Evolutionary conservation across 805 yeast species (phyloP), one percentile per base, ranked within the genome.

Genomic region (Barnettozyma sp.): DNA sequence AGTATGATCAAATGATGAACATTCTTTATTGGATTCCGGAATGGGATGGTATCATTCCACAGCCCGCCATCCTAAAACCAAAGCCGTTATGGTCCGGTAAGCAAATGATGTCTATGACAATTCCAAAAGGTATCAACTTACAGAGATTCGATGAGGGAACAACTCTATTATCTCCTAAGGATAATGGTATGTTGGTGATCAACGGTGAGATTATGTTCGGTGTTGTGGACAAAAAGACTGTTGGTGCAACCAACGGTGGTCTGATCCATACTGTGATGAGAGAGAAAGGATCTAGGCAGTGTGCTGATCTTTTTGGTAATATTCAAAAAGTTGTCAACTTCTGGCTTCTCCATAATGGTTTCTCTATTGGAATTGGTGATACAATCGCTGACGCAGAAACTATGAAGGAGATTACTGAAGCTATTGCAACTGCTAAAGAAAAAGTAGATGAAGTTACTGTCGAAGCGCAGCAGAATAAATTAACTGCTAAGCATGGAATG

Each of bases 401-500:
- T 27, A 94, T 92, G 95, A 78, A 79, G 49, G 82, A 81, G 48
- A 88, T 92, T 51, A 92, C 97, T 2, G 80, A 82, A 40, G 90
- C 97, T 4, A 92, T 92, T 60, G 79, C 85, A 34, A 85, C 79
- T 42, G 98, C 98, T 12, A 94, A 94, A 61, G 75, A 73, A 30
- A 86, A 90, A 66, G 99, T 92, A 26, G 97, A 90, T 57, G 92
- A 83, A 52, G 90, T 90, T 36, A 90, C 92, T 42, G 64, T 74
- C 49, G 95, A 86, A 55, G 98, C 97, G 2, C 97, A 92, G 59
- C 79, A 74, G 30, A 90, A 92, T 55, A 69, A 71, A 42, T 68
- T 92, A 48, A 85, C 86, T 27, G 95, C 97, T 21, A 97, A 92
- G 58, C 97, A 97, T 21, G 99, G 99, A 82, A 92, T 92, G 99